Conservation (phyloP, 2,329 filamentous ascomycete genomes). For the Ophiostoma sp. region DNA sequence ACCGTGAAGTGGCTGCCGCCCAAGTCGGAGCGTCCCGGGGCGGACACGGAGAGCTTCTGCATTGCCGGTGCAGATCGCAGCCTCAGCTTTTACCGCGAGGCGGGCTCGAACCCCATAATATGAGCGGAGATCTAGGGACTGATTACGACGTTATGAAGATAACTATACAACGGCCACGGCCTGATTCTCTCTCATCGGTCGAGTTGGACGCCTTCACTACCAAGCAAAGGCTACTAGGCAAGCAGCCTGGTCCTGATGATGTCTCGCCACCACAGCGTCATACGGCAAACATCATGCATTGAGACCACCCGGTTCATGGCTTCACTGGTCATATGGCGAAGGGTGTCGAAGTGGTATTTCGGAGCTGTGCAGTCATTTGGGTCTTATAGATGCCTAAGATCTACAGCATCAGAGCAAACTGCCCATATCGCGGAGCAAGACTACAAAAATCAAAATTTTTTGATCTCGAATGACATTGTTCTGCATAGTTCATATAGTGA, state of each 20-base stretch:
- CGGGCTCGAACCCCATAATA: constrained; percentile 34
- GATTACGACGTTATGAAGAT: background rate
- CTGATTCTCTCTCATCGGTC: too few relatives aligned
- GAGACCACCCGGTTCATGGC: too few relatives aligned
- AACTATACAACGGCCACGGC: too few relatives aligned
- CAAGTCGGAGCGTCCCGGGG: constrained; percentile 50
- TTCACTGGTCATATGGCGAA: too few relatives aligned
- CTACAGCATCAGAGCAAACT: background rate
- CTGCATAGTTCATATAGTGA: background rate
- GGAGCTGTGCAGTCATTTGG: background rate
- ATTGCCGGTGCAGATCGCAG: constrained; percentile 71
- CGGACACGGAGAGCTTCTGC: constrained; percentile 60
- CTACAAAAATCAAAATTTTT: background rate
- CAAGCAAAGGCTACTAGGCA: too few relatives aligned
- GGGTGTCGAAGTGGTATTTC: too few relatives aligned
- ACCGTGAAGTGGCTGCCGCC: constrained; percentile 71
- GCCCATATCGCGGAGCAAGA: too few relatives aligned
- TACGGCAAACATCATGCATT: too few relatives aligned
- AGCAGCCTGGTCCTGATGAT: too few relatives aligned
- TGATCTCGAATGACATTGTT: background rate
- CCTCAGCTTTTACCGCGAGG: constrained; percentile 78
- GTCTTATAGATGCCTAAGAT: background rate
- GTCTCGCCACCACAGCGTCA: too few relatives aligned
- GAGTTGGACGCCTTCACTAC: too few relatives aligned
- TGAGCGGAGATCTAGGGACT: constrained; percentile 9